Evolutionary conservation across 177 flowering plant species (phyloP).

Genomic region (Vitis hybrid): DNA sequence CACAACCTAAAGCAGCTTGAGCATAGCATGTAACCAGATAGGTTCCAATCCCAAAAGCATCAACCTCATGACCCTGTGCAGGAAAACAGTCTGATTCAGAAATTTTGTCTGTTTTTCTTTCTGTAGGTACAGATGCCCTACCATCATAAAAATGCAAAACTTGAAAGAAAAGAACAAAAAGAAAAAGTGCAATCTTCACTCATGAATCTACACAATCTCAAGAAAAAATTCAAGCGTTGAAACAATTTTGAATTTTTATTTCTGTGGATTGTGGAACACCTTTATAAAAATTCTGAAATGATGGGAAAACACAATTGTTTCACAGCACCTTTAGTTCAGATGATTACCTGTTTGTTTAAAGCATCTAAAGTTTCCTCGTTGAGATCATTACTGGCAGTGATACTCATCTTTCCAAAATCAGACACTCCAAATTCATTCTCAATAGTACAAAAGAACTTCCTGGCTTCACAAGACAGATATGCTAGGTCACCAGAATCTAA

Average conservation of each 20-base stretch:
- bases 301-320: not conserved
- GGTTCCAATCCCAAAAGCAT: constrained; percentile 97
- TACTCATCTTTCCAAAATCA: constrained; percentile 71
- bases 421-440: constrained; percentile 80
- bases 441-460: constrained; percentile 67
- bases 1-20: constrained; percentile 98
- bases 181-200: not conserved
- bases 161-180: too few species aligned
- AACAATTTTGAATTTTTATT: not conserved
- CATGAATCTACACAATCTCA: not conserved
- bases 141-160: not conserved
- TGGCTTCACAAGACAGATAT: constrained; percentile 76
- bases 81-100: constrained; percentile 6
- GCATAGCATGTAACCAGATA: constrained; percentile 97
- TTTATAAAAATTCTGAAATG: not conserved
- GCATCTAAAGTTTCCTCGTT: constrained; percentile 99
- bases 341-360: constrained; percentile 93
- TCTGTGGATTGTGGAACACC: not conserved
- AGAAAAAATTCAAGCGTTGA: not conserved
- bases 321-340: not conserved
- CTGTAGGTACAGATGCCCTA: not conserved
- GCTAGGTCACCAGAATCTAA: constrained; percentile 98
- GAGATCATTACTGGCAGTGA: constrained; percentile 98
- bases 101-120: not conserved
- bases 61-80: constrained; percentile 91